Percentiles rank a stretch among this genome's conserved stretches.
These are phyloP conservation scores for Talaromyces borbonicus DNA, from an alignment of 495 filamentous ascomycete genomes.

Conservation along the genomic window DNA sequence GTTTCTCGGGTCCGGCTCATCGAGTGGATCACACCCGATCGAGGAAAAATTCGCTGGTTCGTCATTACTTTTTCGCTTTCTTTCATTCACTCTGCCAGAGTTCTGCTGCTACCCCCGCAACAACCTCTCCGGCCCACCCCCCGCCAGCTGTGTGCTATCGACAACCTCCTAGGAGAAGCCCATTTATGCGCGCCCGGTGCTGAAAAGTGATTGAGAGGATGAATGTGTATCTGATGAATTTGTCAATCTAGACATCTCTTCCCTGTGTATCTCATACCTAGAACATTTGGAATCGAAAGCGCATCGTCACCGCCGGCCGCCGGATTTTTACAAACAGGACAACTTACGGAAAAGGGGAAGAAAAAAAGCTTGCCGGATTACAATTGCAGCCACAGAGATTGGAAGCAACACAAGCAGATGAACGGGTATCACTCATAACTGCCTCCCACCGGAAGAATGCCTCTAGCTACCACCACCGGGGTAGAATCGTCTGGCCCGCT, in stretches of 20 bases:
- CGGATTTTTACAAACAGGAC: too few relatives aligned
- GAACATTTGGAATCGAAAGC: too few relatives aligned
- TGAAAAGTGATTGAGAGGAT: too few relatives aligned
- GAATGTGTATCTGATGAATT: too few relatives aligned
- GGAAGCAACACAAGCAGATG: conserved; percentile 6
- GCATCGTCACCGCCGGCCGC: too few relatives aligned
- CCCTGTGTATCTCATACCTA: too few relatives aligned
- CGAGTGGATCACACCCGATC: background rate
- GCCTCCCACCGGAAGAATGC: conserved; percentile 8
- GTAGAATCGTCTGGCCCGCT: conserved; percentile 61
- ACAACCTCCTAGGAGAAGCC: background rate
- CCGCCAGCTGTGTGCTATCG: too few relatives aligned
- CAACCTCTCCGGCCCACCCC: conserved; percentile 5
- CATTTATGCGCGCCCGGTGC: background rate
- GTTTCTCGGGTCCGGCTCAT: background rate
- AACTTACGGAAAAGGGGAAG: too few relatives aligned
- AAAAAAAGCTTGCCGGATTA: too few relatives aligned
- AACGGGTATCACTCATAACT: background rate
- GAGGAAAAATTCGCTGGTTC: background rate
- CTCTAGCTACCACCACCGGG: conserved; percentile 16
- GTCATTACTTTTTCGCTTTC: conserved; percentile 2
- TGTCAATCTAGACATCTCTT: too few relatives aligned
- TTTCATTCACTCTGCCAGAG: background rate
- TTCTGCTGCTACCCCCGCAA: conserved; percentile 3
- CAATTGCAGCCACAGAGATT: too few relatives aligned